phyloP scores from a whole-genome alignment of 2,329 filamentous ascomycete genomes.

The Phyllosticta paracitricarpa region DNA sequence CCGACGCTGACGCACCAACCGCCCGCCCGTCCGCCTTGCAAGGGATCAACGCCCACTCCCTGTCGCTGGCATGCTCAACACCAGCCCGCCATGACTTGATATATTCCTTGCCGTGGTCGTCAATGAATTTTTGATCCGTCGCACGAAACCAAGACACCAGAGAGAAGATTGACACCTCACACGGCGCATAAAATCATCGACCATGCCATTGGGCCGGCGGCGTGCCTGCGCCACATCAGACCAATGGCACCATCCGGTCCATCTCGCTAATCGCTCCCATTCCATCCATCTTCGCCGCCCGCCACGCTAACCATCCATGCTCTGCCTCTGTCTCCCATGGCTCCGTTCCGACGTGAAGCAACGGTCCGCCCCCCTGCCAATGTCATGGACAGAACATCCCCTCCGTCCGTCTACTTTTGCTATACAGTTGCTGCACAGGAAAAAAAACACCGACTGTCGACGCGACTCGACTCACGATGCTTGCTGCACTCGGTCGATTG shows the following conservation, averaged over 20 bases:
- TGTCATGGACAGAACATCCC: neutral
- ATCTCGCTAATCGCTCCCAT: neutral
- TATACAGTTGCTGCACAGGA: no score
- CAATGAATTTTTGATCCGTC: neutral
- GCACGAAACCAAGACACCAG: neutral
- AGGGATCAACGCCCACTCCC: slow-evolving; percentile 3
- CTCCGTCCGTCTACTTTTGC: no score
- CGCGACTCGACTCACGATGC: no score
- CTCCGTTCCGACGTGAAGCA: neutral
- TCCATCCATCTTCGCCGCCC: neutral
- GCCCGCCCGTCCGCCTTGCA: neutral
- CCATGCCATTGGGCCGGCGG: neutral
- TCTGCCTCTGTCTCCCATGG: neutral
- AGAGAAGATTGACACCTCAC: no score
- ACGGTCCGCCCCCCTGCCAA: neutral
- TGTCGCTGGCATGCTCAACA: neutral
- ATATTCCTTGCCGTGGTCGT: no score
- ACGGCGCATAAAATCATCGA: neutral
- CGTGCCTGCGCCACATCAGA: neutral
- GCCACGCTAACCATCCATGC: neutral
- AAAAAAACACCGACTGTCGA: no score
- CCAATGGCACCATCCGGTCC: neutral
- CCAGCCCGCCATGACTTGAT: no score
- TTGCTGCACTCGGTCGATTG: no score
- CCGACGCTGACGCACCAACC: slow-evolving; percentile 1